Conservation (phyloP, 2,329 filamentous ascomycete genomes). For the Ascomycota sp. region DNA sequence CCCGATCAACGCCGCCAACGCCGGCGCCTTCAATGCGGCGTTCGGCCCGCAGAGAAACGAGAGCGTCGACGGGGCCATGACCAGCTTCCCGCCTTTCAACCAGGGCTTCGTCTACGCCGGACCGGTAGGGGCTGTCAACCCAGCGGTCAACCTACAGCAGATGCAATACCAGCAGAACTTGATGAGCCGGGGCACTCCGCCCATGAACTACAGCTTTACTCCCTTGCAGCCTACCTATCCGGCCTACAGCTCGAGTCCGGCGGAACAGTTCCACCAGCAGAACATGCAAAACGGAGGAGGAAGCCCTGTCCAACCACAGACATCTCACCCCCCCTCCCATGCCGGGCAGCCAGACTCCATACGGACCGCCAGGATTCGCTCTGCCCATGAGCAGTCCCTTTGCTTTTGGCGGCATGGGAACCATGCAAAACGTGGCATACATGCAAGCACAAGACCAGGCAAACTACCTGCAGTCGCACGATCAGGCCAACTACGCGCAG, state of each 20-base stretch:
- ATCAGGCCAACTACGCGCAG: constrained; percentile 34
- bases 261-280: constrained; percentile 35
- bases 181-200: constrained; percentile 30
- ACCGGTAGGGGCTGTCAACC: constrained; percentile 22
- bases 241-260: constrained; percentile 27
- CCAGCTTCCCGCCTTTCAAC: constrained; percentile 28
- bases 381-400: constrained; percentile 22
- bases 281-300: constrained; percentile 27
- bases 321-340: constrained; percentile 17
- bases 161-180: constrained; percentile 39
- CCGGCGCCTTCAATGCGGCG: constrained; percentile 27
- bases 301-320: constrained; percentile 28
- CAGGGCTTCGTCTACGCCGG: constrained; percentile 31
- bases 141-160: constrained; percentile 28
- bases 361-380: constrained; percentile 28
- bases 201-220: constrained; percentile 36
- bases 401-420: constrained; percentile 26
- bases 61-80: constrained; percentile 25
- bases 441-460: constrained; percentile 19
- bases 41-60: constrained; percentile 33
- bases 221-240: constrained; percentile 33
- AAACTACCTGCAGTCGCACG: too few relatives aligned
- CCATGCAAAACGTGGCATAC: constrained; percentile 27
- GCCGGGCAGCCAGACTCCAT: constrained; percentile 21
- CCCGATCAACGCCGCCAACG: constrained; percentile 20